Conservation (phyloP, 1,284 basidiomycete genomes). For the Chondrostereum purpureum region DNA sequence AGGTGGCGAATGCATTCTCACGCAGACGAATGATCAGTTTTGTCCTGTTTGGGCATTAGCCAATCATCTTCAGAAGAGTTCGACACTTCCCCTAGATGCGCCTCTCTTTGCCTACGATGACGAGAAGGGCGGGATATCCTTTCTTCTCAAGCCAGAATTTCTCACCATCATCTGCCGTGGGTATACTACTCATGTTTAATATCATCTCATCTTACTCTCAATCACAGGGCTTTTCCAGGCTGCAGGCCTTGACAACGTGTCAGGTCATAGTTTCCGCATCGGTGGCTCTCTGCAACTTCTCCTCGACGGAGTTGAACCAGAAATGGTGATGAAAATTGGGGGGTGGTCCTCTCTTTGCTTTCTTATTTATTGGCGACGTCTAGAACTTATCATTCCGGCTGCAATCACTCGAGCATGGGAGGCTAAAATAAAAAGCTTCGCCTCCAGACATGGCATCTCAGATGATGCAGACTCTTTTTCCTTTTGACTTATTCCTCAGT, state of each 20-base stretch:
- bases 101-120: slow-evolving; percentile 11
- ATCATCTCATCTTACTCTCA: neutral
- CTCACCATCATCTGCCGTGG: neutral
- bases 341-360: slow-evolving; percentile 10
- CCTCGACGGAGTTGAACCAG: slow-evolving; percentile 7
- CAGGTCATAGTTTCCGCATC: slow-evolving; percentile 15
- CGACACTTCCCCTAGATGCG: neutral
- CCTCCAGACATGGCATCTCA: neutral
- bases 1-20: slow-evolving; percentile 15
- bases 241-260: slow-evolving; percentile 2
- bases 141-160: slow-evolving; percentile 5
- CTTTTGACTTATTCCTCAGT: no score
- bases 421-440: neutral
- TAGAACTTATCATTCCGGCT: slow-evolving; percentile 4
- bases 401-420: slow-evolving; percentile 7
- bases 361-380: slow-evolving; percentile 5
- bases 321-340: slow-evolving; percentile 11
- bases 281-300: slow-evolving; percentile 12
- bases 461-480: no score
- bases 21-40: slow-evolving; percentile 9
- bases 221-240: neutral
- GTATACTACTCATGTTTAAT: neutral
- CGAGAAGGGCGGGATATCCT: neutral
- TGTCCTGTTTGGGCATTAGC: slow-evolving; percentile 19
- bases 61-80: slow-evolving; percentile 18